These are phyloP conservation scores for Nitzschia sp. DNA, from an alignment of 108 stramenopile genomes.

Conservation along the genomic window DNA sequence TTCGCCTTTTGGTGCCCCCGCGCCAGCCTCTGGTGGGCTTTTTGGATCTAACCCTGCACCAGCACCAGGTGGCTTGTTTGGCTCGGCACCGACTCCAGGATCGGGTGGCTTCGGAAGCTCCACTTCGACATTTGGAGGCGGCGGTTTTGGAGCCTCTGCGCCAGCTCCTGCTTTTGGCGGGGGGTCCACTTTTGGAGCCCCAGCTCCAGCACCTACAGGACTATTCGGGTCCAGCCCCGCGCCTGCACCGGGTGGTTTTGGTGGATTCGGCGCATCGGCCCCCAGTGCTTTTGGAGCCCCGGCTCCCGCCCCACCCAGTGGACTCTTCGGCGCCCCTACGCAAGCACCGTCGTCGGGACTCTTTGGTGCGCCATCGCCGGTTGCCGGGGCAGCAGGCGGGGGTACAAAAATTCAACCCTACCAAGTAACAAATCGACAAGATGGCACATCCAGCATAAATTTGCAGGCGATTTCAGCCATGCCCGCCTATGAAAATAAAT, in stretches of 20 bases:
- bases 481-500: constrained; percentile 81
- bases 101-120: constrained; percentile 20
- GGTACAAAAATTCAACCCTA: constrained; percentile 63
- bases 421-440: constrained; percentile 51
- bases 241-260: constrained; percentile 44
- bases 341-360: constrained; percentile 26
- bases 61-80: constrained; percentile 35
- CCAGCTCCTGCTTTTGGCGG: constrained; percentile 40
- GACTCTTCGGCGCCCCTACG: constrained; percentile 49
- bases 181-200: constrained; percentile 45
- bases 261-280: constrained; percentile 22
- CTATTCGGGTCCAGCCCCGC: constrained; percentile 45
- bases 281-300: constrained; percentile 52
- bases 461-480: constrained; percentile 88
- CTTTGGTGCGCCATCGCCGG: constrained; percentile 39
- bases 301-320: constrained; percentile 47
- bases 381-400: constrained; percentile 32
- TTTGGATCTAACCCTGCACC: constrained; percentile 40
- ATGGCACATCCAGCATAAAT: constrained; percentile 66
- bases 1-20: constrained; percentile 32
- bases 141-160: constrained; percentile 38
- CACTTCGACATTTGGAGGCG: constrained; percentile 14
- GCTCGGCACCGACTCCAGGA: constrained; percentile 35
- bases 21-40: constrained; percentile 43
- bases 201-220: constrained; percentile 47